Base-by-base conservation (phyloP, 1,284 basidiomycete species). In the Hemileia vastatrix region DNA sequence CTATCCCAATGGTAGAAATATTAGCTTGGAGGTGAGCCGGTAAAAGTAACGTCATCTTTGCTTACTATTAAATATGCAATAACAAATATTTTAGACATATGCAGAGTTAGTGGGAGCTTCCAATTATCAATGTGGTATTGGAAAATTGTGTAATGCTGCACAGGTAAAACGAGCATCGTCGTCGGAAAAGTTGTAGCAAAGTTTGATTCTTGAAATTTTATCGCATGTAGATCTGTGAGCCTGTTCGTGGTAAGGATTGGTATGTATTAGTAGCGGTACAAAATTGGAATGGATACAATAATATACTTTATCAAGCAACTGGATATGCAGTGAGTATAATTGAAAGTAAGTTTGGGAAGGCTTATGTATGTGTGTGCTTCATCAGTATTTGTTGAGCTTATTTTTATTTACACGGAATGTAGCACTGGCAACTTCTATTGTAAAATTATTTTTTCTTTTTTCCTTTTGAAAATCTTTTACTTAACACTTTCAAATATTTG, bases 241-340 rank as follows among this genome's bases (percentile, higher is more conserved):
- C 57, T 24, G 57, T 60, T 13, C 49, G 40, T 52, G 57, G 57
- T 9, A 60, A 60, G 33, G 57, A 60, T 40, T 60, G 57, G 57
- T 60, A 60, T 33, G 53, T 60, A 15, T 53, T 60, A 27, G 57
- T 60, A 21, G 57, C 57, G 24, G 33, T 50, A 52, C 57, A 60
- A 33, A 50, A 60, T 45, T 60, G 57, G 57, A 60, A 60, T 27
- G 49, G 49, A 31, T 60, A 52, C 50, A 60, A 52, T 48, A 60
- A 60, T 13, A 36, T 50, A n/a, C 33, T 50, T 15, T 60, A 60
- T 44, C 50, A 51, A 40, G 49, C 57, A 43, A 53, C 53, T 45
- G 57, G 57, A 2, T 60, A 50, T 48, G 57, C 57, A 9, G 53
- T 60, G 57, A 60, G 49, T 43, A 60, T 60, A 50, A 60, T 60